phyloP scores from a whole-genome alignment of 257 asterid genomes.

The Parsonsia alboflavescens region DNA sequence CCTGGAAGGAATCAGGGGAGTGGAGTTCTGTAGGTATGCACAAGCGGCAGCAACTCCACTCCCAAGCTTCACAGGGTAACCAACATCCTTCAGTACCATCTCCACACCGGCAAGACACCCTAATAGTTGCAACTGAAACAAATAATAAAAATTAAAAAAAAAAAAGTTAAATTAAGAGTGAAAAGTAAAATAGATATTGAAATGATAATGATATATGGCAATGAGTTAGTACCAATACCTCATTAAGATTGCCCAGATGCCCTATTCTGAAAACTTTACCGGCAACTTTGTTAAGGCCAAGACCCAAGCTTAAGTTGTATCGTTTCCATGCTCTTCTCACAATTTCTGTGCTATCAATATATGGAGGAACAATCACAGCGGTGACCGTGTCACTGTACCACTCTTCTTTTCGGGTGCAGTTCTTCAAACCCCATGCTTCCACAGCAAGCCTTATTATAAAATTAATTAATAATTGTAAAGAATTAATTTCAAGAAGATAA shows the following conservation, averaged over 20 bases:
- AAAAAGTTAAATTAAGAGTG: no score
- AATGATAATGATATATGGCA: no score
- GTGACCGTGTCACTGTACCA: slow-evolving; percentile 96
- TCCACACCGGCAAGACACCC: slow-evolving; percentile 99
- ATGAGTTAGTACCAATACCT: no score
- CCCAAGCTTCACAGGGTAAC: slow-evolving; percentile 86
- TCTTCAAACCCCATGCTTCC: slow-evolving; percentile 99
- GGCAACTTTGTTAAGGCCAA: slow-evolving; percentile 93
- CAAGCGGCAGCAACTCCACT: slow-evolving; percentile 94
- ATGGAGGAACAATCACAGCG: slow-evolving; percentile 78
- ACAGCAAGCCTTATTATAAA: slow-evolving; percentile 68
- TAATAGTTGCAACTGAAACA: slow-evolving; percentile 74
- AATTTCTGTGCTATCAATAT: slow-evolving; percentile 73
- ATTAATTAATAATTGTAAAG: no score
- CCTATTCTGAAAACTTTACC: slow-evolving; percentile 98
- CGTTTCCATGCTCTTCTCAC: slow-evolving; percentile 86
- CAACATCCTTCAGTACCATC: slow-evolving; percentile 95
- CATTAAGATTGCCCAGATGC: slow-evolving; percentile 92
- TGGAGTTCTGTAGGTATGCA: slow-evolving; percentile 71
- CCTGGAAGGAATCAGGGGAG: slow-evolving; percentile 94
- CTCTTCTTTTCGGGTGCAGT: slow-evolving; percentile 97
- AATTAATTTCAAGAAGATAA: no score
- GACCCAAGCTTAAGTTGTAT: slow-evolving; percentile 94
- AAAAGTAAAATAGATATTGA: no score
- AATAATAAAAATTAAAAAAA: not conserved